phyloP scores from a whole-genome alignment of 2,329 filamentous ascomycete species.

The Cladosporium sp. region DNA sequence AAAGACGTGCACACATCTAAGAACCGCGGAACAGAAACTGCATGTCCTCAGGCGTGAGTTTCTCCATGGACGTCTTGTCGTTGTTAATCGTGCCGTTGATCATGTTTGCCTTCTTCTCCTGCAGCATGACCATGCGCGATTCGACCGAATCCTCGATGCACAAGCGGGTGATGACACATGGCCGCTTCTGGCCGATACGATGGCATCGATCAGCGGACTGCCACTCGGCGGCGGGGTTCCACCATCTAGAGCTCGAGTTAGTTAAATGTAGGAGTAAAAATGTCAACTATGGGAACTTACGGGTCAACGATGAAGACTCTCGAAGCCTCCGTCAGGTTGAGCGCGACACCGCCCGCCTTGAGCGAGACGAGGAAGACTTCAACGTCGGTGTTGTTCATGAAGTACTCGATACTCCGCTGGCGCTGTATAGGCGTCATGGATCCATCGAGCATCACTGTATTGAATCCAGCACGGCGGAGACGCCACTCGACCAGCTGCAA shows the following conservation, averaged over 20 bases:
- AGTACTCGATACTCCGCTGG: constrained; percentile 89
- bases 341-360: constrained; percentile 90
- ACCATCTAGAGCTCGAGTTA: constrained; percentile 61
- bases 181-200: constrained; percentile 89
- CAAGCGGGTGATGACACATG: constrained; percentile 88
- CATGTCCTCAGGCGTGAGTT: constrained; percentile 84
- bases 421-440: constrained; percentile 94
- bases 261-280: constrained; percentile 26
- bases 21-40: constrained; percentile 89
- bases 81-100: constrained; percentile 85
- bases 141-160: constrained; percentile 98
- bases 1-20: too few relatives aligned
- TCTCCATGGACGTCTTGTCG: constrained; percentile 86
- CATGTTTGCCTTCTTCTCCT: constrained; percentile 98
- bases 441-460: constrained; percentile 95
- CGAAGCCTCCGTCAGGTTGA: constrained; percentile 93
- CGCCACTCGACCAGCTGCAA: constrained; percentile 96
- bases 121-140: constrained; percentile 87
- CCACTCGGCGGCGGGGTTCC: constrained; percentile 99
- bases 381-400: constrained; percentile 91
- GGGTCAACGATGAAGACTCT: constrained; percentile 95
- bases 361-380: constrained; percentile 95
- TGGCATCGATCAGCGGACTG: constrained; percentile 83
- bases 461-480: constrained; percentile 91
- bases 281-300: constrained; percentile 46